Conservation (phyloP, 371 early-diverging fungal genomes). For the Mortierella sp. region DNA sequence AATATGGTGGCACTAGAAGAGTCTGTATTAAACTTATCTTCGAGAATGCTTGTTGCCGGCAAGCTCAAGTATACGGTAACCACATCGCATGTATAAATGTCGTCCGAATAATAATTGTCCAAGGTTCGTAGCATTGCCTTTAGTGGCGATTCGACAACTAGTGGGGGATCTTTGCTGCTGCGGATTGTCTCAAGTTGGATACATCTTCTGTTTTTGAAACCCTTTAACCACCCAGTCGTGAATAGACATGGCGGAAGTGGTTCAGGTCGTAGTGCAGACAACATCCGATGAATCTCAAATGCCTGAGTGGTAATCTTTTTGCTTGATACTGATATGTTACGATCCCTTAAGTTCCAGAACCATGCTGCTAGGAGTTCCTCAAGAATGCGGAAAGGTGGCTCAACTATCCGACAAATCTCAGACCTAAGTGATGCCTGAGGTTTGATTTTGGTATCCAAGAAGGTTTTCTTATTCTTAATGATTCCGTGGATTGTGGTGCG, state of each 20-base stretch:
- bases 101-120: not conserved
- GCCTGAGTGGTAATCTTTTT: conserved; percentile 14
- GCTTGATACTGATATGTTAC: not conserved
- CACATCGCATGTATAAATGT: conserved; percentile 12
- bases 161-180: not conserved
- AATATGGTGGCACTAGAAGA: conserved; percentile 1
- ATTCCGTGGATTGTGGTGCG: conserved; percentile 2
- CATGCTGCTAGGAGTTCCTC: conserved; percentile 15
- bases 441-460: not conserved
- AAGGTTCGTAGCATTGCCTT: not conserved
- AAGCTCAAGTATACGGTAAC: not conserved
- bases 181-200: not conserved
- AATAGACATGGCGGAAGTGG: conserved; percentile 11
- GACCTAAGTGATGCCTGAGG: not conserved
- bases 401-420: not conserved
- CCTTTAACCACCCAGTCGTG: conserved; percentile 16
- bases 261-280: not conserved
- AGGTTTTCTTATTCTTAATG: not conserved
- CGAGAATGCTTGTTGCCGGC: not conserved
- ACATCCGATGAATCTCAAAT: conserved; percentile 15
- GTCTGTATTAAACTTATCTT: not conserved
- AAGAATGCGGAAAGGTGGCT: conserved; percentile 11
- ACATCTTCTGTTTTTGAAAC: conserved; percentile 13
- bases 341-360: not conserved
- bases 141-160: not conserved